Base-by-base conservation (phyloP, 352 stramenopile species). In the Globisporangium emineosum region DNA sequence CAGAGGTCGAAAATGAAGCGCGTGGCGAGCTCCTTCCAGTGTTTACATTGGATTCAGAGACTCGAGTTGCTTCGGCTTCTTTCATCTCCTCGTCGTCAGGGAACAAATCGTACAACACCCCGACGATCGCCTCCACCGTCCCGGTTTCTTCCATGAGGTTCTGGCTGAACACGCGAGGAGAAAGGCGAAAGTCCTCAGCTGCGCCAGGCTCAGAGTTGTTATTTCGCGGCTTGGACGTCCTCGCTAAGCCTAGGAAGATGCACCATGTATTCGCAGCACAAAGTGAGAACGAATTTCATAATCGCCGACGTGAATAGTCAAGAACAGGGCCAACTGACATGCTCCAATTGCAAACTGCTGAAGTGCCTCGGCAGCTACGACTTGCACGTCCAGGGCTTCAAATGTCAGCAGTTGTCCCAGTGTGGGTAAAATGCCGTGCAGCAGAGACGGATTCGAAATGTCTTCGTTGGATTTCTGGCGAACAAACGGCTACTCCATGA, bases 391-490 rank as follows among this genome's bases (percentile, higher is more conserved):
- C 10, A 88, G 57, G 23, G 80, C 45, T 2, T 83, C 66, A 33
- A 88, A 88, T 1, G 71, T 77, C 55, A 94, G 66, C 19, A 94
- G 63, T 21, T 88, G 70, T 1, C 71, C 81, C 5, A 94, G 73
- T 6, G 77, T 85, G 7, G 71, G 73, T 0, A 91, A 53, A 15
- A 91, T 61, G 4, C 37, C 62, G 17, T 80, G 71, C 23, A 93
- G 59, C 27, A 92, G 59, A 35, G 58, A 66, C 10, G 84, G 73
- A 37, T 88, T 83, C 40, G 73, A 79, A 53, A 92, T 79, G 60
- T 94, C 84, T 65, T 94, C 86, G 59, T 94, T 94, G 0, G 82
- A 74, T 53, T 91, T 92, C 37, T 79, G 73, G 1, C 86, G 77
- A 15, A 91, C 51, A 56, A 92, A 92, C 1, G 84, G 79, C 86